Base-by-base conservation (phyloP, 2,329 filamentous ascomycete species). In the Eurotiales sp. region DNA sequence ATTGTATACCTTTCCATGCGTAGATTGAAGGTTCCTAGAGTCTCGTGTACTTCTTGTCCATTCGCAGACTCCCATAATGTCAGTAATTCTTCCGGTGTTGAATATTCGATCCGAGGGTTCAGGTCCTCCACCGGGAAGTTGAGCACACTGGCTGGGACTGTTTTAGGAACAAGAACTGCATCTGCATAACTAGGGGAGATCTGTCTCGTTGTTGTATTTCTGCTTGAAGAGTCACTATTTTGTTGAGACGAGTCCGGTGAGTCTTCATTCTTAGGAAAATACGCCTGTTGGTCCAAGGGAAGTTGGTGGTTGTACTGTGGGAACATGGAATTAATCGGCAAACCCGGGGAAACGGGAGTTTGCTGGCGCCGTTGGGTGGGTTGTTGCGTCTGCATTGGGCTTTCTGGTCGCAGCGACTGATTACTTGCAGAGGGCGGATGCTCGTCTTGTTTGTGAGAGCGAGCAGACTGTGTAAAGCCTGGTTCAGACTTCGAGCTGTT, bases 31-130 rank as follows among this genome's bases (percentile, higher is more conserved):
- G 57, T 63, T 7, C 59, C 66, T 15, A 64, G 58, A 3, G 64
- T 50, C 23, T 61, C 58, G 46, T 64, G 59, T 3, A 64, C 61
- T 23, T 66, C 59, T 53, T 73, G 72, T 1, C 73, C 74, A 61
- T 76, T 76, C 36, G 73, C 68, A 34, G 68, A 67, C 37, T 75
- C 72, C 73, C 74, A 76, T 23, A 77, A 55, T 29, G 61, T 63
- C 40, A 63, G 62, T 8, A 77, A 60, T 34, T 74, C 70, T 42
- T 67, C 62, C 10, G 61, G 55, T 6, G 71, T 66, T 4, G 73
- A 72, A 46, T 72, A 71, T n/a, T 59, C 61, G 2, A 63, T 11
- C 7, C 62, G 60, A n/a, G 64, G 57, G 22, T 69, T 69, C 40
- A 70, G 59, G 23, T 62, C 58, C 12, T 66, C 67, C 17, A 60